A percentile compares a stretch with the other conserved stretches of the same genome.
Evolutionary conservation across 1,139 yeast genomes (phyloP).

Genomic region (Scheffersomyces titani): DNA sequence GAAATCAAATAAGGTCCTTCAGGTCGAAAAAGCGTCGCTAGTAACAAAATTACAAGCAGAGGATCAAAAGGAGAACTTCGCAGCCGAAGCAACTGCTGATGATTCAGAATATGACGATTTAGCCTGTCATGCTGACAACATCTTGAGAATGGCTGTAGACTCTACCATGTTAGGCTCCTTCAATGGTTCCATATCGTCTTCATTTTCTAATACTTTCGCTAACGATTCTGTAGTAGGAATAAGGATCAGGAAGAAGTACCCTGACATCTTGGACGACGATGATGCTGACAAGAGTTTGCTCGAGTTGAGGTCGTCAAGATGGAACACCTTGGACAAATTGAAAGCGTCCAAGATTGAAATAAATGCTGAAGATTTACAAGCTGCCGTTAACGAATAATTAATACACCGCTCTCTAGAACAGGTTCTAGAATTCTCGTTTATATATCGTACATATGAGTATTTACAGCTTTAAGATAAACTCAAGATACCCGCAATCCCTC

Average conservation of each 20-base stretch:
- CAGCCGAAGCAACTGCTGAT: constrained; percentile 13
- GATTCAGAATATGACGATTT: constrained; percentile 39
- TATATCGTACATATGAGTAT: neutral
- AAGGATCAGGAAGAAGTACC: constrained; percentile 15
- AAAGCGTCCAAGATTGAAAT: constrained; percentile 32
- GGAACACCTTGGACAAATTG: constrained; percentile 19
- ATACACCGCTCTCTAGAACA: neutral
- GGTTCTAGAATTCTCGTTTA: constrained; percentile 3
- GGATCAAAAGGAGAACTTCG: constrained; percentile 2
- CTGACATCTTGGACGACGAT: constrained; percentile 24
- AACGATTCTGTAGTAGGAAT: constrained; percentile 30
- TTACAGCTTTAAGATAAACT: constrained; percentile 1
- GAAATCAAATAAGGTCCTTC: constrained; percentile 15
- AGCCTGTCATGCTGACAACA: constrained; percentile 52
- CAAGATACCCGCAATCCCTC: constrained; percentile 26
- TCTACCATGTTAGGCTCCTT: constrained; percentile 49
- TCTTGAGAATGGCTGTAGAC: constrained; percentile 51
- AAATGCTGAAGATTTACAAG: constrained; percentile 38
- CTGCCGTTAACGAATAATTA: constrained; percentile 22
- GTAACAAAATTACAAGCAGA: constrained; percentile 5
- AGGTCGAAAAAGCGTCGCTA: constrained; percentile 22
- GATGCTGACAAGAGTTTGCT: constrained; percentile 32
- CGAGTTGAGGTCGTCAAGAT: constrained; percentile 26
- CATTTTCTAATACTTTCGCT: constrained; percentile 34
- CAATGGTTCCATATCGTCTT: constrained; percentile 34